Percentiles rank a stretch among this genome's conserved stretches.
Evolutionary conservation across 116 monocot species (phyloP).

Genomic region (Dioscorea cayenensis): DNA sequence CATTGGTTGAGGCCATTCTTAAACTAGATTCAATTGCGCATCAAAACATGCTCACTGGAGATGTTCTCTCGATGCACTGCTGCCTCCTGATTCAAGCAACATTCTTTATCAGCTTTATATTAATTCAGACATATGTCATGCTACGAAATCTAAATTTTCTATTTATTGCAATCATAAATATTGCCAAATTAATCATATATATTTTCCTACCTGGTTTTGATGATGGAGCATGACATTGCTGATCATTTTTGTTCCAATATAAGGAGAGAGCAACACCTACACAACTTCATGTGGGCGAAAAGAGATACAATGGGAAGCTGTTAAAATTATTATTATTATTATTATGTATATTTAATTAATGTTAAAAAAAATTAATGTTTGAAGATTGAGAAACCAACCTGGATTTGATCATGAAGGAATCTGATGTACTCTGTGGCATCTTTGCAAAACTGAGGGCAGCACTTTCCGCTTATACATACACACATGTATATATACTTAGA

Average conservation of each 20-base stretch:
- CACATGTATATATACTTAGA: not conserved
- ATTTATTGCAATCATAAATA: too few species aligned
- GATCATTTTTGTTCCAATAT: constrained; percentile 14
- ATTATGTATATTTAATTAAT: too few species aligned
- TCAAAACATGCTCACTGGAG: constrained; percentile 51
- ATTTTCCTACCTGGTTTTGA: too few species aligned
- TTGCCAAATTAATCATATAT: too few species aligned
- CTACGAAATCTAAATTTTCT: too few species aligned
- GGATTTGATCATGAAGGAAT: constrained; percentile 72
- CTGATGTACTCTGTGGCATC: constrained; percentile 69
- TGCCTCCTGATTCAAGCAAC: constrained; percentile 6
- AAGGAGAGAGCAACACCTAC: constrained; percentile 60
- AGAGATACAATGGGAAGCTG: too few species aligned
- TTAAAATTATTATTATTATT: too few species aligned
- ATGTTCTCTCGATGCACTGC: constrained; percentile 16
- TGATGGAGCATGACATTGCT: not conserved
- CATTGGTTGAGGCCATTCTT: constrained; percentile 40
- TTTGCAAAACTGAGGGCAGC: constrained; percentile 76
- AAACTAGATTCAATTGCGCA: constrained; percentile 29
- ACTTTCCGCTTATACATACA: constrained; percentile 31
- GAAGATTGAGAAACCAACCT: constrained; percentile 9
- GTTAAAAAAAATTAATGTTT: too few species aligned
- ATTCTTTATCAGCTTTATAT: too few species aligned
- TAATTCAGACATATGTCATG: too few species aligned
- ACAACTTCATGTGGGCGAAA: too few species aligned